Percentiles rank a stretch among this genome's conserved stretches.
phyloP scores from a whole-genome alignment of 192 early-diverging fungal species.

The Backusella australiensis region DNA sequence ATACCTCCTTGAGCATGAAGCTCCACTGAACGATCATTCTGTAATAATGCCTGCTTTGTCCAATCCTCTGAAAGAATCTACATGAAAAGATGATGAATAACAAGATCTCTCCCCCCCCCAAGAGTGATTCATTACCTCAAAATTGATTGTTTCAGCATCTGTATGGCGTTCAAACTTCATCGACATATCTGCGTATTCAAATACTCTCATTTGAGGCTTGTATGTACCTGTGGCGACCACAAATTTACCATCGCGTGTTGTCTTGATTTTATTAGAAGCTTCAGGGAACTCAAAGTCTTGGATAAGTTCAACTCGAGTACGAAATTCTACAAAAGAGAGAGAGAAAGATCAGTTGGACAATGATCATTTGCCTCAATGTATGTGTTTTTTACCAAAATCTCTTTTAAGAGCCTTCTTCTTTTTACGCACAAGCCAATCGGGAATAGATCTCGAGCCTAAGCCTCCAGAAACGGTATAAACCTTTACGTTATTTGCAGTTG shows the following conservation, averaged over 20 bases:
- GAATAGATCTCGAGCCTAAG: slow-evolving; percentile 77
- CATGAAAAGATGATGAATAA: not conserved
- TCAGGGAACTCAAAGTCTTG: slow-evolving; percentile 99
- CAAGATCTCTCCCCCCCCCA: too few relatives aligned
- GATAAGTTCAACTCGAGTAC: slow-evolving; percentile 90
- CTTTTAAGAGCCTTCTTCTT: slow-evolving; percentile 87
- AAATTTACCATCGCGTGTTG: slow-evolving; percentile 83
- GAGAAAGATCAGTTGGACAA: not conserved
- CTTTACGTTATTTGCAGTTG: slow-evolving; percentile 92
- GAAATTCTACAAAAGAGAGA: slow-evolving; percentile 61
- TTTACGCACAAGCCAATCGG: slow-evolving; percentile 90
- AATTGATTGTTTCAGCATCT: slow-evolving; percentile 89
- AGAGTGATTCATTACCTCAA: slow-evolving; percentile 38
- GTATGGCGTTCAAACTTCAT: slow-evolving; percentile 99
- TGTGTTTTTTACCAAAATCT: slow-evolving; percentile 65
- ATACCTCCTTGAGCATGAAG: slow-evolving; percentile 95
- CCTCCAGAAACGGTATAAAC: slow-evolving; percentile 81
- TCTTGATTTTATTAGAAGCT: slow-evolving; percentile 80
- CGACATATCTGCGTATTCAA: slow-evolving; percentile 85
- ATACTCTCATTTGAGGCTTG: slow-evolving; percentile 96
- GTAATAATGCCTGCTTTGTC: slow-evolving; percentile 92
- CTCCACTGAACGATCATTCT: slow-evolving; percentile 87
- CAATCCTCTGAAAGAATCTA: slow-evolving; percentile 94
- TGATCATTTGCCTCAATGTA: not conserved
- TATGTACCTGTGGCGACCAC: slow-evolving; percentile 96